Conservation (phyloP, 2,329 filamentous ascomycete genomes). For the Diaporthe citriasiana region DNA sequence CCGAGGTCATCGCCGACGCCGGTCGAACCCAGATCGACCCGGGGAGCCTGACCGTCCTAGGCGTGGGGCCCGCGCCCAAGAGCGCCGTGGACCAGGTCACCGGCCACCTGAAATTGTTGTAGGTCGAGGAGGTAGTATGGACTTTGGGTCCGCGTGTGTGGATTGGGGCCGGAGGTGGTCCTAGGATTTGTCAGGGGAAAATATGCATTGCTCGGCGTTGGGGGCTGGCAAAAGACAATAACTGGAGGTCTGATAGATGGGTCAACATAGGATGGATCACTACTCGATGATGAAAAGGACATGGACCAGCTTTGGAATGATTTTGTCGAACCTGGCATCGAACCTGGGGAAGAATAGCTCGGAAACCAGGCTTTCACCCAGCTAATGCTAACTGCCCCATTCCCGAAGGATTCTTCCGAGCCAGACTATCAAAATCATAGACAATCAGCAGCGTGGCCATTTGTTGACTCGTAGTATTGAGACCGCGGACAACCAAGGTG, state of each 20-base stretch:
- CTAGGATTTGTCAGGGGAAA: conserved; percentile 43
- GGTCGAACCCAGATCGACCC: conserved; percentile 96
- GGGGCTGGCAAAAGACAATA: conserved; percentile 24
- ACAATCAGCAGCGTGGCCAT: background rate
- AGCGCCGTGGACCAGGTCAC: conserved; percentile 90
- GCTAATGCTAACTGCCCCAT: background rate
- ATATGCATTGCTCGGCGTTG: conserved; percentile 37
- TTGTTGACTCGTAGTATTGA: too few species aligned
- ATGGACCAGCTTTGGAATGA: background rate
- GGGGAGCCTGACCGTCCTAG: conserved; percentile 92
- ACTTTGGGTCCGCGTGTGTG: background rate
- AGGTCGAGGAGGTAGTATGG: conserved; percentile 40
- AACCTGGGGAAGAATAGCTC: background rate
- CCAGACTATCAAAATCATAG: too few species aligned
- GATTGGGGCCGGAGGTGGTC: background rate
- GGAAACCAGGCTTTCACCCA: background rate
- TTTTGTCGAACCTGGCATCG: too few species aligned
- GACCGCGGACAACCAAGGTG: background rate
- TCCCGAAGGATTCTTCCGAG: too few species aligned
- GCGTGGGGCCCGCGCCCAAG: conserved; percentile 85
- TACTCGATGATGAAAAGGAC: background rate
- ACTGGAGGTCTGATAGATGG: background rate
- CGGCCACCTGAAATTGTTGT: conserved; percentile 86
- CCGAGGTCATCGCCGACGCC: conserved; percentile 94
- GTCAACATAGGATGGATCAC: background rate